Evolutionary conservation across 2,329 filamentous ascomycete genomes (phyloP).

Genomic region (Beauveria varroae): DNA sequence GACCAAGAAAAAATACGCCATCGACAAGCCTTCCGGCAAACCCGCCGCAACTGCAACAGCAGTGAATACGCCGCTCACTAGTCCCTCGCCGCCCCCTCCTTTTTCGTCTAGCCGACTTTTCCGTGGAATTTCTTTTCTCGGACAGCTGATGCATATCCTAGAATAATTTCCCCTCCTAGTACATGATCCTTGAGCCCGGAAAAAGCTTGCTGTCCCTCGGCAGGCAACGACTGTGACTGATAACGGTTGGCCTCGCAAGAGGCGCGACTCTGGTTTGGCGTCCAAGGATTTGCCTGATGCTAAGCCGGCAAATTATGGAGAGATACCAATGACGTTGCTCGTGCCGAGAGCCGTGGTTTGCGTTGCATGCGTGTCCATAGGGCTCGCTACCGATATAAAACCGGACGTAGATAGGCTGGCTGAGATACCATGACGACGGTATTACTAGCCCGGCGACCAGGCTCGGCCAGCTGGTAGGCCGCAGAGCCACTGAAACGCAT

Average conservation of each 20-base stretch:
- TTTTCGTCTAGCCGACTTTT: slow-evolving; percentile 3
- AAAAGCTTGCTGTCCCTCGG: neutral
- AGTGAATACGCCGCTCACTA: neutral
- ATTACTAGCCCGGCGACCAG: neutral
- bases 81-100: neutral
- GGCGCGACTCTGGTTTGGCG: neutral
- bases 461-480: neutral
- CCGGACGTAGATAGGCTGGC: neutral
- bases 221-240: neutral
- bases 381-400: neutral
- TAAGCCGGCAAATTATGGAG: neutral
- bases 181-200: neutral
- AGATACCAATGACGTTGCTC: neutral
- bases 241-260: neutral
- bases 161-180: neutral
- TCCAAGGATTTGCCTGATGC: neutral
- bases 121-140: neutral
- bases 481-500: neutral
- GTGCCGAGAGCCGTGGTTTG: slow-evolving; percentile 7
- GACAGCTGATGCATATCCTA: neutral
- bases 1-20: neutral
- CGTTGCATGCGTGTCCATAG: neutral
- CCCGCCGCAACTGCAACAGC: neutral
- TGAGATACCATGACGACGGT: neutral
- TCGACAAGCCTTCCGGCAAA: neutral